Evolutionary conservation across 1,139 yeast genomes (phyloP).

Genomic region (Nakaseomyces glabratus): DNA sequence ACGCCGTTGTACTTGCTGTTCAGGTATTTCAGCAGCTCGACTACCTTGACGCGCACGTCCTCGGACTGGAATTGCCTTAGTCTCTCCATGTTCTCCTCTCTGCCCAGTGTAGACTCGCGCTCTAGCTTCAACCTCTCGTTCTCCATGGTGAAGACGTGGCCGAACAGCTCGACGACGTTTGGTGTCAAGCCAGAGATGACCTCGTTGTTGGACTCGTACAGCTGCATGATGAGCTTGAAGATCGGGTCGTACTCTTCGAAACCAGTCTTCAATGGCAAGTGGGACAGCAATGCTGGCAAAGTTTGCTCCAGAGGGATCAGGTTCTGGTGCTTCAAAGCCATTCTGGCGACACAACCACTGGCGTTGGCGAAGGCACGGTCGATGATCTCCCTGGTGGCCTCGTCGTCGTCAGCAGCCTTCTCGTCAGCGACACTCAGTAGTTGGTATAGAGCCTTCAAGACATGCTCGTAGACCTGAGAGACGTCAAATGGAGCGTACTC

Average conservation of each 20-base stretch:
- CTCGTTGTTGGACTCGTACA: constrained; percentile 57
- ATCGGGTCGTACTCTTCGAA: constrained; percentile 91
- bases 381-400: constrained; percentile 70
- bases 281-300: constrained; percentile 63
- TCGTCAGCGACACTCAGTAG: constrained; percentile 71
- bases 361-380: constrained; percentile 89
- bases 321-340: constrained; percentile 64
- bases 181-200: constrained; percentile 52
- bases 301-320: constrained; percentile 77
- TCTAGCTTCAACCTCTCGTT: constrained; percentile 60
- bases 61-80: constrained; percentile 68
- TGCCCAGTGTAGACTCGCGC: constrained; percentile 66
- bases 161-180: constrained; percentile 57
- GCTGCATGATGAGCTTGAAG: constrained; percentile 63
- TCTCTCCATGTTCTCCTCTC: constrained; percentile 72
- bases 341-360: constrained; percentile 93
- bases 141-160: constrained; percentile 64
- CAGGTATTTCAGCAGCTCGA: constrained; percentile 64
- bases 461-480: constrained; percentile 53
- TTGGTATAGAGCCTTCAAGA: constrained; percentile 70
- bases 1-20: constrained; percentile 56
- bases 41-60: constrained; percentile 53
- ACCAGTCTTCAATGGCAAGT: constrained; percentile 81
- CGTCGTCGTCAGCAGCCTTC: constrained; percentile 58
- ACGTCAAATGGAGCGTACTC: constrained; percentile 53